These are phyloP conservation scores for Tetradesmus lagerheimii DNA, from an alignment of 139 green algal species.

Conservation along the genomic window DNA sequence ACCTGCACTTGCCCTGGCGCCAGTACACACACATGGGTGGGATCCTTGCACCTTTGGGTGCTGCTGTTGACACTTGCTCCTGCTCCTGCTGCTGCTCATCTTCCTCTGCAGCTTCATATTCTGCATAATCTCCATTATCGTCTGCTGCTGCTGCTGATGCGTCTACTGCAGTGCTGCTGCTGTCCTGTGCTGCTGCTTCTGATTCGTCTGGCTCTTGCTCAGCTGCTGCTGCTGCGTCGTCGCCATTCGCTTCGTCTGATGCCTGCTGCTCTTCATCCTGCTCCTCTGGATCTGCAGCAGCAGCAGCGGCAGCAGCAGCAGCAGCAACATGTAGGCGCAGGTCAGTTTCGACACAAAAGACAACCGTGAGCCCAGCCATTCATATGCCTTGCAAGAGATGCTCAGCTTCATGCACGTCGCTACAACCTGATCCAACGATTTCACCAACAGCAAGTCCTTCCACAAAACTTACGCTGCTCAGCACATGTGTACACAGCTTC, in stretches of 20 bases:
- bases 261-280: not conserved
- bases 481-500: too few species aligned
- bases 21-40: not conserved
- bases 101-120: not conserved
- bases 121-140: not conserved
- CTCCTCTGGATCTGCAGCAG: not conserved
- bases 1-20: slow-evolving; percentile 6
- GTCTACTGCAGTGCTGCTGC: not conserved
- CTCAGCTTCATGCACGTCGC: too few species aligned
- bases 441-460: too few species aligned
- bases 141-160: not conserved
- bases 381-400: too few species aligned
- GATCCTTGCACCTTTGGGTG: not conserved
- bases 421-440: too few species aligned
- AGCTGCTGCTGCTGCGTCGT: not conserved
- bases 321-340: too few species aligned
- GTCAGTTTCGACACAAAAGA: too few species aligned
- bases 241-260: not conserved
- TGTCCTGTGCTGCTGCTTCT: not conserved
- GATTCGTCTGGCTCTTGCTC: too few species aligned
- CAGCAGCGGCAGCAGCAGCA: slow-evolving; percentile 3
- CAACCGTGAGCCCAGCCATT: too few species aligned
- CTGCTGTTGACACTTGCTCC: not conserved
- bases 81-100: slow-evolving; percentile 4
- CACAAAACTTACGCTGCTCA: too few species aligned